Evolutionary conservation across 2,329 filamentous ascomycete genomes (phyloP).

Genomic region (Colletotrichum neosansevieriae): DNA sequence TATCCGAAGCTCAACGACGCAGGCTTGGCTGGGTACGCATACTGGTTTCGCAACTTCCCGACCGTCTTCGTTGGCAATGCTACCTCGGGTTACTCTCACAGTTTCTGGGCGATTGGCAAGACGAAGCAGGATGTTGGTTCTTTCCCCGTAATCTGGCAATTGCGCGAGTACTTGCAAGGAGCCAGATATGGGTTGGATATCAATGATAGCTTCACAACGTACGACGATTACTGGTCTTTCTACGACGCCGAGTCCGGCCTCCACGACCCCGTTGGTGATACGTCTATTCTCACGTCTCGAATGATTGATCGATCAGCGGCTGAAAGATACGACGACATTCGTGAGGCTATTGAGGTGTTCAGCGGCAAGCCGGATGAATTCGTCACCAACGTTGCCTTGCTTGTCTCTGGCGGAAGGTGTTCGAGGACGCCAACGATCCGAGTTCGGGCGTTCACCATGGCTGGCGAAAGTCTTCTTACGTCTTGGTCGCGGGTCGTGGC

Average conservation of each 20-base stretch:
- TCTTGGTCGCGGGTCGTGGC: conserved; percentile 39
- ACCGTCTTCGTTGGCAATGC: conserved; percentile 43
- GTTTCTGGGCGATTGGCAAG: conserved; percentile 47
- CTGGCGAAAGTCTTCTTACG: conserved; percentile 24
- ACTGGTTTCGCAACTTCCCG: conserved; percentile 46
- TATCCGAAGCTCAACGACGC: conserved; percentile 48
- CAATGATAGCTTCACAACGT: conserved; percentile 42
- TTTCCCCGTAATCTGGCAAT: conserved; percentile 36
- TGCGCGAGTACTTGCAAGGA: conserved; percentile 40
- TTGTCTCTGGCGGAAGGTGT: conserved; percentile 48
- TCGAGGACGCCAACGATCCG: conserved; percentile 44
- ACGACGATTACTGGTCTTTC: conserved; percentile 48
- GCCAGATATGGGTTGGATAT: conserved; percentile 40
- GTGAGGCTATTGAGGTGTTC: conserved; percentile 44
- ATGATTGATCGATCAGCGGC: conserved; percentile 44
- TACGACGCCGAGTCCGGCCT: conserved; percentile 45
- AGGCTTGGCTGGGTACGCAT: conserved; percentile 47
- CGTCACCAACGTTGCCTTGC: conserved; percentile 44
- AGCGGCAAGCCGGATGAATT: conserved; percentile 44
- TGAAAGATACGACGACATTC: conserved; percentile 39
- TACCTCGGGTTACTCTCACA: conserved; percentile 47
- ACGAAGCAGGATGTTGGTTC: conserved; percentile 42
- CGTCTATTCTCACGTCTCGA: conserved; percentile 45
- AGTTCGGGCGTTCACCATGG: conserved; percentile 44
- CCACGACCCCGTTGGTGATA: conserved; percentile 43